Percentiles rank a stretch among this genome's conserved stretches.
Conservation (phyloP, 2,329 filamentous ascomycete species). For the Microcyclosporella mali region DNA sequence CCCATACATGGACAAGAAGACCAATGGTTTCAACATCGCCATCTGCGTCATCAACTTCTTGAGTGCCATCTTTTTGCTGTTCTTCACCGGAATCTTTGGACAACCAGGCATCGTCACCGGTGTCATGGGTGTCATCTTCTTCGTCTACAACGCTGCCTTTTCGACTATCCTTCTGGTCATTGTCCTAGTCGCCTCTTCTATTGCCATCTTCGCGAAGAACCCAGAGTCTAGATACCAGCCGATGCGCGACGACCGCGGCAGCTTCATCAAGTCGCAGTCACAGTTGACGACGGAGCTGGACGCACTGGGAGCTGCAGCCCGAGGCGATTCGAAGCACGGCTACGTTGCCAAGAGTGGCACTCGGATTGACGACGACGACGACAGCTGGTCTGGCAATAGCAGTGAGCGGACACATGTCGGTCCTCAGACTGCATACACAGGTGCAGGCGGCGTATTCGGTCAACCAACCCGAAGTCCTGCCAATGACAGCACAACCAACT, state of each 20-base stretch:
- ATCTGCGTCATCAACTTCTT: slow-evolving; percentile 87
- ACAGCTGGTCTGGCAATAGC: slow-evolving; percentile 56
- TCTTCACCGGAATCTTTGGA: slow-evolving; percentile 82
- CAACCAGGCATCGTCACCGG: slow-evolving; percentile 78
- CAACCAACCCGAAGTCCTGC: slow-evolving; percentile 41
- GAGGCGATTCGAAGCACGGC: slow-evolving; percentile 59
- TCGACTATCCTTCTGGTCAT: slow-evolving; percentile 76
- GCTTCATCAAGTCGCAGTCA: slow-evolving; percentile 94
- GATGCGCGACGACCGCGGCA: slow-evolving; percentile 92
- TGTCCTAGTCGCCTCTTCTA: slow-evolving; percentile 68
- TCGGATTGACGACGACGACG: slow-evolving; percentile 65
- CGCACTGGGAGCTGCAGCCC: slow-evolving; percentile 79
- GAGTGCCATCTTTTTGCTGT: slow-evolving; percentile 79
- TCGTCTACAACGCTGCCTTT: slow-evolving; percentile 79
- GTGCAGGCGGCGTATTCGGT: slow-evolving; percentile 18
- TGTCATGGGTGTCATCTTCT: slow-evolving; percentile 83
- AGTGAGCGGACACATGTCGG: slow-evolving; percentile 31
- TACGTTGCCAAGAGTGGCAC: slow-evolving; percentile 48
- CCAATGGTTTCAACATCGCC: slow-evolving; percentile 91
- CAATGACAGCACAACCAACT: slow-evolving; percentile 44
- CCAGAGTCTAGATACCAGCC: slow-evolving; percentile 92
- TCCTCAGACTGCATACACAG: not conserved
- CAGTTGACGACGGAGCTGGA: slow-evolving; percentile 85
- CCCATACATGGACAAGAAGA: slow-evolving; percentile 99
- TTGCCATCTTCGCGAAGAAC: slow-evolving; percentile 84